Percentiles rank a stretch among this genome's conserved stretches.
Evolutionary conservation across 2,329 filamentous ascomycete species (phyloP).

Genomic region (Trichoderma guizhouense): DNA sequence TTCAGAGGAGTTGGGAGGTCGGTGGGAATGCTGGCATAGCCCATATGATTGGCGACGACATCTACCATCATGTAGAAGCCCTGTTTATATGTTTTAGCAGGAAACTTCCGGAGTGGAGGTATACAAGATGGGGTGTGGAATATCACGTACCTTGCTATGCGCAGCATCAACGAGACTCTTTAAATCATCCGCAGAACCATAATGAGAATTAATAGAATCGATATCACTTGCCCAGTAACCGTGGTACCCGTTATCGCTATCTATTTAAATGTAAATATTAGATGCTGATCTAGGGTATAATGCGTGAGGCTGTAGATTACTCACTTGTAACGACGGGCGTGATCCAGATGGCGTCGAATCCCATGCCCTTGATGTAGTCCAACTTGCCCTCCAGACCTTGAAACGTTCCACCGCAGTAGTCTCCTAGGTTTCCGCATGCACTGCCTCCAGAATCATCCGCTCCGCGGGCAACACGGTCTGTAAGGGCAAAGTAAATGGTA

Average conservation of each 20-base stretch:
- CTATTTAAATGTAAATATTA: conserved; percentile 22
- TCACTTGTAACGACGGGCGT: conserved; percentile 51
- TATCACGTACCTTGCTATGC: conserved; percentile 49
- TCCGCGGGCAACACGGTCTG: conserved; percentile 52
- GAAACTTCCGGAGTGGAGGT: too few relatives aligned
- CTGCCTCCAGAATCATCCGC: conserved; percentile 42
- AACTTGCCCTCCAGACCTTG: conserved; percentile 55
- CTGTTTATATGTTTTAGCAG: conserved; percentile 20
- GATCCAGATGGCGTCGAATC: conserved; percentile 58
- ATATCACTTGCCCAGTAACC: conserved; percentile 54
- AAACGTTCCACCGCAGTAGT: conserved; percentile 61
- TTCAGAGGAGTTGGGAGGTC: conserved; percentile 46
- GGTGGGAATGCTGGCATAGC: conserved; percentile 47
- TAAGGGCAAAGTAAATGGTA: conserved; percentile 58
- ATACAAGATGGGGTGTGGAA: background rate
- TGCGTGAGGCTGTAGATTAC: conserved; percentile 20
- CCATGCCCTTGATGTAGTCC: conserved; percentile 62
- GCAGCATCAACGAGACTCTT: conserved; percentile 52
- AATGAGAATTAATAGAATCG: conserved; percentile 53
- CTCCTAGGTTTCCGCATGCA: conserved; percentile 38
- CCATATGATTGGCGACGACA: conserved; percentile 58
- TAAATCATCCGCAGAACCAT: conserved; percentile 58
- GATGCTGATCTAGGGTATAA: background rate
- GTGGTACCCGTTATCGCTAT: conserved; percentile 46
- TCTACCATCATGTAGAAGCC: conserved; percentile 58